Base-by-base conservation (phyloP, 305 asterid species). In the Fraxinus ornus region DNA sequence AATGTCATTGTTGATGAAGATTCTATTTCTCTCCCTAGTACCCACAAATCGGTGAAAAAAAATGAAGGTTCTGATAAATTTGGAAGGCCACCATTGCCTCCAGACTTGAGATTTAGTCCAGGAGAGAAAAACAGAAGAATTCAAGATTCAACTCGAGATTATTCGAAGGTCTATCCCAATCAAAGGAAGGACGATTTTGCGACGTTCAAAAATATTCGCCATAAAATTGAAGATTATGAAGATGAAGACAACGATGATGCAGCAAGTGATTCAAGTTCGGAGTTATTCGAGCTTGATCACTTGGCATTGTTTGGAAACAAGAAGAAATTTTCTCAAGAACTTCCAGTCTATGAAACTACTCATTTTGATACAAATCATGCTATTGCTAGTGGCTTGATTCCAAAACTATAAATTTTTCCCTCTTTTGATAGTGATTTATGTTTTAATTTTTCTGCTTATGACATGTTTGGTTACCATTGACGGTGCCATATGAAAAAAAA, bases 291-390 rank as follows among this genome's bases (percentile, higher is more conserved):
- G 86, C 93, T 94, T 33, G 94, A 94, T 78, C 91, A 91, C 36
- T 80, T 83, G 77, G 89, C 87, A 0, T 44, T 87, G 80, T 89
- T 87, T 19, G 89, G 89, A 26, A 84, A 78, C 19, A 73, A 55
- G 4, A 73, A 62, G 5, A 83, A 86, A 77, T 91, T 90, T 62
- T 78, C 90, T 35, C 91, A 93, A 75, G 95, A 94, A 78, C 94
- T 94, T 68, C 97, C 97, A 0, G 97, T 94, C 52, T 94, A 93
- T 82, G 94, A 88, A 81, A 91, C 95, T 47, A 92, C 97, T 62
- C 86, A 83, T 80, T 79, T 91, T 44, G 87, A 83, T 37, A 81
- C 82, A n/a, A 89, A 87, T 85, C 84, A 85, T 33, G 87, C 83
- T 26, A 82, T 83, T 86, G 88, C 86, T 28, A 83, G 55, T 78